Conservation (phyloP, 139 green algal species). For the Diplosphaera chodatii region DNA sequence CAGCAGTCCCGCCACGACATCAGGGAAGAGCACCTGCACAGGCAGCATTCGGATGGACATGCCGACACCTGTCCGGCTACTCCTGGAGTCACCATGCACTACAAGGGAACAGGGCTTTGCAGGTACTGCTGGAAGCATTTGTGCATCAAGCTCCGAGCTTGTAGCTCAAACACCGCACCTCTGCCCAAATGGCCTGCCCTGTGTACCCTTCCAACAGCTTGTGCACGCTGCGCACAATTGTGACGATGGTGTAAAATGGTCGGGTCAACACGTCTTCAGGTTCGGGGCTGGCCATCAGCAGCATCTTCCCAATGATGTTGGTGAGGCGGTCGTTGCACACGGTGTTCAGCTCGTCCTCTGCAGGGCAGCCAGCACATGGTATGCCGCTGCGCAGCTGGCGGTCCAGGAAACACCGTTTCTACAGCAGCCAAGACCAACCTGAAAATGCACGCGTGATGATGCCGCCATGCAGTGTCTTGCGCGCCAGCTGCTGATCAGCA, state of each 20-base stretch:
- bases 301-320: constrained; percentile 11
- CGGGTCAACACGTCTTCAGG: neutral
- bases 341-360: constrained; percentile 11
- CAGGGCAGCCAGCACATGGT: neutral
- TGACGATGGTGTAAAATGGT: constrained; percentile 10
- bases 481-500: neutral
- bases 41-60: too few species aligned
- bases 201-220: constrained; percentile 4
- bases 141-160: too few species aligned
- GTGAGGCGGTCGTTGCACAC: constrained; percentile 8
- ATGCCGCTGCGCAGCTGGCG: too few species aligned
- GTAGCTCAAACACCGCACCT: too few species aligned
- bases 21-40: constrained; percentile 19
- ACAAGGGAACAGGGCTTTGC: too few species aligned
- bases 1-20: constrained; percentile 27
- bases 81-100: too few species aligned
- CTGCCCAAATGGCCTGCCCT: constrained; percentile 2
- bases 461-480: neutral
- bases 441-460: neutral
- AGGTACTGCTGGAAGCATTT: too few species aligned
- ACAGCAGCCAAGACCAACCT: too few species aligned
- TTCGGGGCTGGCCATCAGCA: constrained; percentile 9
- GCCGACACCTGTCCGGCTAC: too few species aligned
- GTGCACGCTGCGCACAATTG: constrained; percentile 7
- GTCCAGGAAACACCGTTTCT: too few species aligned